phyloP scores from a whole-genome alignment of 352 stramenopile species.

The Globisporangium yorkense region DNA sequence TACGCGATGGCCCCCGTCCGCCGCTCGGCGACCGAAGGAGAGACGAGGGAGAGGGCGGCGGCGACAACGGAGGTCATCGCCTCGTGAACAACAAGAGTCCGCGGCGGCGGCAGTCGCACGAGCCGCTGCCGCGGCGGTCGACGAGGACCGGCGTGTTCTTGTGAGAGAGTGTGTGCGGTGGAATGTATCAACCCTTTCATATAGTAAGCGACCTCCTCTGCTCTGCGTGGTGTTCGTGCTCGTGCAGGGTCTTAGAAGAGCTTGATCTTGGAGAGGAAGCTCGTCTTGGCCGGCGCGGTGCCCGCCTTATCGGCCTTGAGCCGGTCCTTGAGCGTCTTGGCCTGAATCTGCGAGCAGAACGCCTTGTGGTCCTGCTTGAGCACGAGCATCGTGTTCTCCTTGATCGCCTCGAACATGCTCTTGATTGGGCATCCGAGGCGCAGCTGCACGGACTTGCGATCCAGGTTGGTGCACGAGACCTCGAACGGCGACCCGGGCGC shows the following conservation, averaged over 20 bases:
- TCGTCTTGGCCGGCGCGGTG: constrained; percentile 30
- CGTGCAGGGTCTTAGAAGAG: constrained; percentile 27
- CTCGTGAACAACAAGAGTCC: neutral
- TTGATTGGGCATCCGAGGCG: constrained; percentile 74
- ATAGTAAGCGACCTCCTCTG: neutral
- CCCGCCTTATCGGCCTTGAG: constrained; percentile 56
- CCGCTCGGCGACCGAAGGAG: constrained; percentile 11
- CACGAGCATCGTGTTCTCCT: constrained; percentile 82
- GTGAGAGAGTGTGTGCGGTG: neutral
- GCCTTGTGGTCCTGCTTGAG: constrained; percentile 82
- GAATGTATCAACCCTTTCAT: constrained; percentile 2
- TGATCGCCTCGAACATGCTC: constrained; percentile 82
- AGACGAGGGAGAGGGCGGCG: neutral
- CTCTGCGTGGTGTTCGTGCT: too few relatives aligned
- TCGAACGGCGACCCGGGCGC: constrained; percentile 66
- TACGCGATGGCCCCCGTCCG: constrained; percentile 15
- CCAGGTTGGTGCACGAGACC: constrained; percentile 78
- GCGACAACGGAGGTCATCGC: neutral
- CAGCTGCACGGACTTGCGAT: constrained; percentile 76
- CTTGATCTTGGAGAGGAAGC: constrained; percentile 75
- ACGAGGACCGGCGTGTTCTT: neutral
- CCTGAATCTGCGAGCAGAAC: constrained; percentile 61
- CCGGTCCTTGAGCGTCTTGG: constrained; percentile 71
- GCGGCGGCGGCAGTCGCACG: neutral
- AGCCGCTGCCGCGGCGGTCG: neutral